These are phyloP conservation scores for Pseudonitzschia delicatissima DNA, from an alignment of 108 stramenopile species.

Conservation along the genomic window DNA sequence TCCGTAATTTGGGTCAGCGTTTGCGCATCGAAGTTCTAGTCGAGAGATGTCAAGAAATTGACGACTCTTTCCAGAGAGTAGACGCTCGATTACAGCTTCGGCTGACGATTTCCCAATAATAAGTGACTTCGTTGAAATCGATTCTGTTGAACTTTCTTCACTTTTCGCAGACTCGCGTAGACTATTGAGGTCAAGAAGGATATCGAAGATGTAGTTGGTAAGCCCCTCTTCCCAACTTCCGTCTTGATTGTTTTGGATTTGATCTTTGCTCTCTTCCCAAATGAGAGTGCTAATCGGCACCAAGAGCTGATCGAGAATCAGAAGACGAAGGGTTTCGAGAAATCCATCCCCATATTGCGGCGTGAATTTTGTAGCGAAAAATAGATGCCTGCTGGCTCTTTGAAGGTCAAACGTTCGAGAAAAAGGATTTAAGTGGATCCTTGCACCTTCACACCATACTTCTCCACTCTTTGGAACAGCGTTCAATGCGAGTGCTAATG, in stretches of 20 bases:
- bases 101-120: constrained; percentile 29
- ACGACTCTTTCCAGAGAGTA: constrained; percentile 35
- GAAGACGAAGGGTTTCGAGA: constrained; percentile 73
- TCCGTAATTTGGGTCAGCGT: constrained; percentile 98
- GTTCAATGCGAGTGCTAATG: constrained; percentile 78
- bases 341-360: constrained; percentile 98
- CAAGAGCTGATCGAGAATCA: constrained; percentile 70
- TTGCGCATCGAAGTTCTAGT: constrained; percentile 82
- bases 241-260: constrained; percentile 7
- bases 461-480: constrained; percentile 97
- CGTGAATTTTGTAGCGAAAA: constrained; percentile 95
- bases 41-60: constrained; percentile 57
- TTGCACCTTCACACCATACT: constrained; percentile 96
- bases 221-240: constrained; percentile 14
- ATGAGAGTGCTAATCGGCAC: constrained; percentile 49
- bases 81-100: constrained; percentile 17
- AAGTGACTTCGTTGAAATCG: constrained; percentile 9
- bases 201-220: constrained; percentile 14
- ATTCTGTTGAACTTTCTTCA: neutral
- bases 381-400: constrained; percentile 71
- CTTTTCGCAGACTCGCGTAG: constrained; percentile 4
- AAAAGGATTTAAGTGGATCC: constrained; percentile 83
- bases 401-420: constrained; percentile 82
- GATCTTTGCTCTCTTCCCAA: constrained; percentile 38
- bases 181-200: constrained; percentile 12